These are phyloP conservation scores for Chlorophyllum brunneum DNA, from an alignment of 768 basidiomycete genomes.

Conservation along the genomic window DNA sequence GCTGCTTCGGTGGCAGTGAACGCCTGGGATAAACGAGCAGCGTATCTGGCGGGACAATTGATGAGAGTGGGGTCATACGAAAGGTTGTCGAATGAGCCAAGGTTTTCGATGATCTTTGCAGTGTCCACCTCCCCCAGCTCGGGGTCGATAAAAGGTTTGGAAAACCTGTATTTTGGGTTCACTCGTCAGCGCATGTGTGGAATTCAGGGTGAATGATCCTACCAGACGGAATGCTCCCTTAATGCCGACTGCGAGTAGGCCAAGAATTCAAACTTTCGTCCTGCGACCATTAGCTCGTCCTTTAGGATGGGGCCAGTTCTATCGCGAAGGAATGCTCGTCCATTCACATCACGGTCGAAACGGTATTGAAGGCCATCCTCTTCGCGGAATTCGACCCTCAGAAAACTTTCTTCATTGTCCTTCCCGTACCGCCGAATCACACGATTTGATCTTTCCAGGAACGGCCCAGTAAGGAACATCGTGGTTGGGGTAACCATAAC, in stretches of 20 bases:
- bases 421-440: conserved; percentile 50
- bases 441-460: conserved; percentile 56
- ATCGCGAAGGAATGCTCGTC: conserved; percentile 39
- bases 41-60: conserved; percentile 63
- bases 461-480: conserved; percentile 49
- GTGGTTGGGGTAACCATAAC: conserved; percentile 50
- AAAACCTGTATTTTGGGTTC: conserved; percentile 44
- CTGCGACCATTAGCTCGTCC: conserved; percentile 46
- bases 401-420: conserved; percentile 46
- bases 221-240: conserved; percentile 59
- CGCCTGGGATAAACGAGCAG: conserved; percentile 65
- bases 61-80: conserved; percentile 41
- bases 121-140: conserved; percentile 32
- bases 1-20: conserved; percentile 70
- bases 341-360: conserved; percentile 54
- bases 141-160: conserved; percentile 44
- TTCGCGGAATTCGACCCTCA: conserved; percentile 62
- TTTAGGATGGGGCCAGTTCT: conserved; percentile 43
- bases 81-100: conserved; percentile 51
- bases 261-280: conserved; percentile 54
- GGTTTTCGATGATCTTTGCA: conserved; percentile 42
- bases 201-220: conserved; percentile 5
- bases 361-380: conserved; percentile 51
- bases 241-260: conserved; percentile 72
- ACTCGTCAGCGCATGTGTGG: background rate